A percentile compares a stretch with the other conserved stretches of the same genome.
Evolutionary conservation across 108 stramenopile species (phyloP).

Genomic region (Nitzschia putrida): DNA sequence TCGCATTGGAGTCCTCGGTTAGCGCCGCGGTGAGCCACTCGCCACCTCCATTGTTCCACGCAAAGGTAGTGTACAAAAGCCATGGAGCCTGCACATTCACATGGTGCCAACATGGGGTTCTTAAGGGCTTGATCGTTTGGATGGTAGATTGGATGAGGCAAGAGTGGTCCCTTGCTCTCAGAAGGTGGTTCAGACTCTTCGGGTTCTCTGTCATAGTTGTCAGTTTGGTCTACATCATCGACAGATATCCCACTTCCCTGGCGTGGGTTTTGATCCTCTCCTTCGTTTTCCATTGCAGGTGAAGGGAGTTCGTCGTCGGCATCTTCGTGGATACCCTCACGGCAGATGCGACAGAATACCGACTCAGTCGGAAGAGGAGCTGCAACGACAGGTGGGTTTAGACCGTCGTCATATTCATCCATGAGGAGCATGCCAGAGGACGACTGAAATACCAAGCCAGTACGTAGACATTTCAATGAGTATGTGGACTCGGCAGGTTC

Average conservation of each 20-base stretch:
- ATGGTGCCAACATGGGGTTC: constrained; percentile 87
- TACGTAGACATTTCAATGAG: constrained; percentile 42
- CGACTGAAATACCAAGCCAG: constrained; percentile 66
- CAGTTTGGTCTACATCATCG: neutral
- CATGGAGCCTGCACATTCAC: constrained; percentile 89
- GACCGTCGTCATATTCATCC: constrained; percentile 72
- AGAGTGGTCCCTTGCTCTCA: constrained; percentile 34
- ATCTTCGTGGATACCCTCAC: constrained; percentile 85
- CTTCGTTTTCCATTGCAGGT: constrained; percentile 25
- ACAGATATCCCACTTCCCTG: neutral
- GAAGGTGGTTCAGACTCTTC: constrained; percentile 10
- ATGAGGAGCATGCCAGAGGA: constrained; percentile 69
- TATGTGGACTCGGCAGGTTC: constrained; percentile 31
- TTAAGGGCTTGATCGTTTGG: constrained; percentile 53
- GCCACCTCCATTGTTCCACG: constrained; percentile 88
- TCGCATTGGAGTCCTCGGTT: constrained; percentile 77
- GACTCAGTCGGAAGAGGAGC: constrained; percentile 47
- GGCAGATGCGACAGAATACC: constrained; percentile 89
- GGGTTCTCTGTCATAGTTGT: constrained; percentile 5
- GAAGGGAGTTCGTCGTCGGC: constrained; percentile 46
- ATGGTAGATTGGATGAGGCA: constrained; percentile 61
- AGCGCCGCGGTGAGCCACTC: constrained; percentile 83
- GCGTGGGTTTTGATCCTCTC: constrained; percentile 2
- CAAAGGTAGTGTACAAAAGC: constrained; percentile 91
- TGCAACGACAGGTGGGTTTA: constrained; percentile 43